phyloP scores from a whole-genome alignment of 108 stramenopile genomes.

The Chaetoceros muelleri region DNA sequence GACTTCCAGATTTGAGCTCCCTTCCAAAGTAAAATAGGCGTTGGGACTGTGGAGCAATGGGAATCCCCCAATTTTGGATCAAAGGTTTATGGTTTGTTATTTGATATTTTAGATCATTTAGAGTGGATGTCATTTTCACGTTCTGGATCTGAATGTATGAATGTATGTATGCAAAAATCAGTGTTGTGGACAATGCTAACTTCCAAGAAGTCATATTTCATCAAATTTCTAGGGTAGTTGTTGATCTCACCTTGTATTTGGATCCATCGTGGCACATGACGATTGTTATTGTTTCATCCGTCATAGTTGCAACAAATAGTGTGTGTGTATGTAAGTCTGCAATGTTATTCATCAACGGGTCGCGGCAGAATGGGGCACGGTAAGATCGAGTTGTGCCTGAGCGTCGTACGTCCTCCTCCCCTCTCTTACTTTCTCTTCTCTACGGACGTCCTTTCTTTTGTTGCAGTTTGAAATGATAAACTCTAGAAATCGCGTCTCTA shows the following conservation, averaged over 20 bases:
- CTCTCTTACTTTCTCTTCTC: too few relatives aligned
- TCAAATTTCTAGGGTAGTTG: too few relatives aligned
- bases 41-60: slow-evolving; percentile 25
- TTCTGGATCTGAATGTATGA: background rate
- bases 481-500: too few relatives aligned
- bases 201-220: background rate
- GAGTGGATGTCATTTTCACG: background rate
- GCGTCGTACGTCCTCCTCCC: too few relatives aligned
- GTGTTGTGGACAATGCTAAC: background rate
- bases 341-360: too few relatives aligned
- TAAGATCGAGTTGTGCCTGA: too few relatives aligned
- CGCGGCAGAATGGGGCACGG: too few relatives aligned
- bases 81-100: background rate
- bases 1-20: slow-evolving; percentile 56
- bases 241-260: background rate
- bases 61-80: background rate
- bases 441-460: too few relatives aligned
- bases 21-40: slow-evolving; percentile 67
- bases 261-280: background rate
- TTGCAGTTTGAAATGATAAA: too few relatives aligned
- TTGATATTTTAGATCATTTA: background rate
- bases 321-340: too few relatives aligned
- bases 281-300: background rate
- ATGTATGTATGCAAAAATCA: too few relatives aligned
- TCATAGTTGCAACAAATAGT: too few relatives aligned